Conservation (phyloP, 2,329 filamentous ascomycete species). For the Apiospora malaysiana region DNA sequence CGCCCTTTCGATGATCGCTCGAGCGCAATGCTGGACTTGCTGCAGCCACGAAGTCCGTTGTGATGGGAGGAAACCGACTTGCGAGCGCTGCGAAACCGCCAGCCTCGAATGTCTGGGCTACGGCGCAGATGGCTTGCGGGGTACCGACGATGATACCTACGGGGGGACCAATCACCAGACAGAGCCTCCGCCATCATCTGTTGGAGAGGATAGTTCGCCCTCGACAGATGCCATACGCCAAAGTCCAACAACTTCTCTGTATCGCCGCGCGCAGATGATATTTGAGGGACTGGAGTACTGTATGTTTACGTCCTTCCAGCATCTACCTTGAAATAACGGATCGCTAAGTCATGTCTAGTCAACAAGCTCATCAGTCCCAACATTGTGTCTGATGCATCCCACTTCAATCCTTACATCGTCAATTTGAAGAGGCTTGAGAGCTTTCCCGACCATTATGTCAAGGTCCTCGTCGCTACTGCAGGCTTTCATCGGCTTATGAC, state of each 20-base stretch:
- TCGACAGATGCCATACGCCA: neutral
- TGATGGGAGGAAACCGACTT: conserved; percentile 23
- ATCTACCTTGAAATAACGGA: neutral
- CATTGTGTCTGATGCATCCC: conserved; percentile 23
- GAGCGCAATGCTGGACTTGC: conserved; percentile 26
- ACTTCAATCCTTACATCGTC: conserved; percentile 27
- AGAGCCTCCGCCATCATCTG: neutral
- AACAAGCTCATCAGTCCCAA: conserved; percentile 26
- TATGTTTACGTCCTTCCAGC: neutral
- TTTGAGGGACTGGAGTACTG: conserved; percentile 27
- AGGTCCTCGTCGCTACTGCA: conserved; percentile 25
- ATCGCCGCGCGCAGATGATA: conserved; percentile 25
- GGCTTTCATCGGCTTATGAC: conserved; percentile 27
- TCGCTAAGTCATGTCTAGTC: conserved; percentile 18
- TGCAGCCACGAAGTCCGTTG: conserved; percentile 22
- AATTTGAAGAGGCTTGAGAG: conserved; percentile 22
- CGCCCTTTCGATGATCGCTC: conserved; percentile 22
- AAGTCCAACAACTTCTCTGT: conserved; percentile 13
- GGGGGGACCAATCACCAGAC: neutral
- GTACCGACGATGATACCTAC: neutral
- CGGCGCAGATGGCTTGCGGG: conserved; percentile 2
- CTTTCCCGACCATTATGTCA: conserved; percentile 26
- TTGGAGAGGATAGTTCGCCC: neutral
- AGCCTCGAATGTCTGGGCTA: conserved; percentile 22
- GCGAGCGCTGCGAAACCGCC: conserved; percentile 11